Conservation (phyloP, 768 basidiomycete genomes). For the Paxillus involutus region DNA sequence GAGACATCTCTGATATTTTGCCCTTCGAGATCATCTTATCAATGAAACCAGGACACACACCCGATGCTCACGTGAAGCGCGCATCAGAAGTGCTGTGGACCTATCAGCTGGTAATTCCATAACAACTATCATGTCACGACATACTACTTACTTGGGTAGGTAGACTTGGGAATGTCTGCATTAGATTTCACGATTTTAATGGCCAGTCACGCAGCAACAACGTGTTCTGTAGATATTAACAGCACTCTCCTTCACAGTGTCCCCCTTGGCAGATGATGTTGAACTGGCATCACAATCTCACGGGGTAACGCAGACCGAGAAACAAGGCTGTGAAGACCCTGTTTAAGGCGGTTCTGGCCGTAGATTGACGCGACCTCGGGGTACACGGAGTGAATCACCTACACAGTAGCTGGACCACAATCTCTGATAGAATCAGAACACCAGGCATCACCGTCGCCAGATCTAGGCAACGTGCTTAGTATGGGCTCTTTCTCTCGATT, state of each 20-base stretch:
- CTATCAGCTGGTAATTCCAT: too few species aligned
- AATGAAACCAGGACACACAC: too few species aligned
- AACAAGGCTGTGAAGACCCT: too few species aligned
- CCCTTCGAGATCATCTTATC: too few species aligned
- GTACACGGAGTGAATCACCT: neutral
- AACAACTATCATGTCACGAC: neutral
- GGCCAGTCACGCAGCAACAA: neutral
- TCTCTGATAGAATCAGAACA: too few species aligned
- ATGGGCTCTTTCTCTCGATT: too few species aligned
- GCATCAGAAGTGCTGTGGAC: too few species aligned
- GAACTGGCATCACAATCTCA: neutral
- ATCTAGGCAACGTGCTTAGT: too few species aligned
- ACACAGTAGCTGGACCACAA: too few species aligned
- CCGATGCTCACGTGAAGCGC: too few species aligned
- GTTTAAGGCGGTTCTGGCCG: neutral
- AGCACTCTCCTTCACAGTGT: neutral
- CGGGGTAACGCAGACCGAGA: neutral
- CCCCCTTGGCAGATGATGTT: neutral
- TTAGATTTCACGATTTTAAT: neutral
- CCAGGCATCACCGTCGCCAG: too few species aligned
- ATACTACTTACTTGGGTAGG: neutral
- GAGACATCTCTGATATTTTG: too few species aligned
- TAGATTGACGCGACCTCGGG: neutral
- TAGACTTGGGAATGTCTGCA: neutral
- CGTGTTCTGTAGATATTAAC: neutral